A percentile compares a stretch with the other conserved stretches of the same genome.
Conservation (phyloP, 1,284 basidiomycete genomes). For the Wolfiporia cocos region DNA sequence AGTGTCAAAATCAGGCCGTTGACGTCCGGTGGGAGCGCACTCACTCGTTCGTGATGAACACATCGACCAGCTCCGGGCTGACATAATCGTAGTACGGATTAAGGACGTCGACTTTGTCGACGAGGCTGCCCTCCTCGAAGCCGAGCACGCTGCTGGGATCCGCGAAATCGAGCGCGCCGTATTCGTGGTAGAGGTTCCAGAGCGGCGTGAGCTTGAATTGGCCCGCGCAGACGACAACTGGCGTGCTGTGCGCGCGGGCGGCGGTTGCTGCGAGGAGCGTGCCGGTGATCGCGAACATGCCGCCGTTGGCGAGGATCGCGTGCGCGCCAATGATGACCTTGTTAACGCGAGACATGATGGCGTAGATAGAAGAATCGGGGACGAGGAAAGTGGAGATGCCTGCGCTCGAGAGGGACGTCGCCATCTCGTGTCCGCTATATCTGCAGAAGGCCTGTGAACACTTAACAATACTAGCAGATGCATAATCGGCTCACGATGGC, state of each 20-base stretch:
- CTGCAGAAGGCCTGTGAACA: too few relatives aligned
- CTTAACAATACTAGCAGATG: not conserved
- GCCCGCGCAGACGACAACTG: conserved; percentile 91
- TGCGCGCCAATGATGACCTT: conserved; percentile 95
- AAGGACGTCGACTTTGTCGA: conserved; percentile 83
- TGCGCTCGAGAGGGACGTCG: conserved; percentile 67
- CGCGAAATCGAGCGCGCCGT: conserved; percentile 82
- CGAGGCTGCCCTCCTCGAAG: conserved; percentile 71
- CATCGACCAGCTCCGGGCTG: conserved; percentile 84
- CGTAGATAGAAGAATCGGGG: conserved; percentile 92
- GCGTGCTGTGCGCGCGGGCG: conserved; percentile 88
- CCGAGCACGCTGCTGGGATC: conserved; percentile 80
- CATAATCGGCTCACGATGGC: conserved; percentile 58
- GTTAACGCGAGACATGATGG: conserved; percentile 94
- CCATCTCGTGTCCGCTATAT: conserved; percentile 84
- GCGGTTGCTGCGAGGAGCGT: conserved; percentile 83
- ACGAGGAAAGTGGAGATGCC: conserved; percentile 93
- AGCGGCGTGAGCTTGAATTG: conserved; percentile 95
- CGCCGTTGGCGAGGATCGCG: conserved; percentile 92
- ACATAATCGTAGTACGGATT: conserved; percentile 96
- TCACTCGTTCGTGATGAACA: conserved; percentile 96
- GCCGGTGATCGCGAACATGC: conserved; percentile 87
- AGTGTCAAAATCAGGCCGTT: conserved; percentile 6
- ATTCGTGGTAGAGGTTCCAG: conserved; percentile 91
- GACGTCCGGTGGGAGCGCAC: conserved; percentile 27